Conservation (phyloP, 768 basidiomycete genomes). For the Leccinum longicurvipes region DNA sequence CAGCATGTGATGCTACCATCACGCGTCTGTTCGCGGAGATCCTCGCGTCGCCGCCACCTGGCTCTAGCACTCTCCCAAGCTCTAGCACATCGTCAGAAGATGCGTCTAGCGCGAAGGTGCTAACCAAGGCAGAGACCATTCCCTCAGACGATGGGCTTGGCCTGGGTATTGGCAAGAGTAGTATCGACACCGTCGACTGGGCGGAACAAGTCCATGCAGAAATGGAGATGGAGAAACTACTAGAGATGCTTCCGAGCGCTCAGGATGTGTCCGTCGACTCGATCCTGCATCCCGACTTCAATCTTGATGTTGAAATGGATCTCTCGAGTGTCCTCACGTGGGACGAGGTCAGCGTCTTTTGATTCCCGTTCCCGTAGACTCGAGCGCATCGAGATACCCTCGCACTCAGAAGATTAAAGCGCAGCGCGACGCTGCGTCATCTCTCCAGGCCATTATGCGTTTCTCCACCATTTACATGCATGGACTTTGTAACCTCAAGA, state of each 20-base stretch:
- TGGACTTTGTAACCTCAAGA: constrained; percentile 15
- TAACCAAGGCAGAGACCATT: constrained; percentile 16
- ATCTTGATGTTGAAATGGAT: constrained; percentile 27
- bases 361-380: constrained; percentile 5
- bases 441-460: constrained; percentile 8
- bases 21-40: constrained; percentile 34
- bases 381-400: constrained; percentile 2
- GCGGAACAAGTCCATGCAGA: constrained; percentile 34
- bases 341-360: constrained; percentile 30
- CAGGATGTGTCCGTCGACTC: constrained; percentile 28
- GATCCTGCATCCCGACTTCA: constrained; percentile 16
- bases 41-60: constrained; percentile 33
- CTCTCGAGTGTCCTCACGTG: constrained; percentile 25
- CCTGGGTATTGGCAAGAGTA: constrained; percentile 18
- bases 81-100: constrained; percentile 33
- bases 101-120: constrained; percentile 21
- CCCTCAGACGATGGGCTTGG: constrained; percentile 11
- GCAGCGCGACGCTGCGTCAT: constrained; percentile 8
- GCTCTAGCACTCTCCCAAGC: constrained; percentile 31
- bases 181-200: constrained; percentile 25
- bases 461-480: constrained; percentile 16
- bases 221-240: constrained; percentile 58
- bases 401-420: constrained; percentile 18
- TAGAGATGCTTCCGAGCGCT: constrained; percentile 48
- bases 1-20: constrained; percentile 39